Base-by-base conservation (phyloP, 2,329 filamentous ascomycete species). In the Aspergillus melleus region DNA sequence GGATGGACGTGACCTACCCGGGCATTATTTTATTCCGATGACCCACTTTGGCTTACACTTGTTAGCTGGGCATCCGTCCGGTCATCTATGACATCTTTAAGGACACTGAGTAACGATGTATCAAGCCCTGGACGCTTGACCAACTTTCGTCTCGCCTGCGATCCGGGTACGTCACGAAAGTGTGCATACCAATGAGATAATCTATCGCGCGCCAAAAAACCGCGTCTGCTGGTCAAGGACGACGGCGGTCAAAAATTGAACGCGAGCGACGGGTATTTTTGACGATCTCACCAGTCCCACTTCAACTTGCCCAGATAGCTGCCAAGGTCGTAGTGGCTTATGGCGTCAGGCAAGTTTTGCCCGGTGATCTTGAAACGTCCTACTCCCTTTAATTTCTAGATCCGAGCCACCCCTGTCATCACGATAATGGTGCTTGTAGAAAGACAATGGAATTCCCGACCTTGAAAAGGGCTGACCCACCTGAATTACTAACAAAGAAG, bases 301-400 rank as follows among this genome's bases (percentile, higher is more conserved):
- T 47, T 57, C 11, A 54, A 57, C 36, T 60, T 61, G 2, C 60
- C 60, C 49, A 55, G 57, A 22, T 26, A 59, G 12, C 39, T 39
- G 14, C 60, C 49, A 19, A 59, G 52, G 14, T 51, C 53, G 24
- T 59, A 50, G 56, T 47, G 44, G 9, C 2, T 47, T 12, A 32
- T 32, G 30, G 30, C 30, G 30, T 32, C 30, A 10, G 30, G 30
- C 30, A 32, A 32, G 8, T 32, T 32, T 50, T 22, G 22, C 22
- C 22, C 22, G 22, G 22, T 22, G 22, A 22, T 22, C 22, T 22
- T 22, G 22, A 22, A 22, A 22, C 22, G 22, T 22, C 22, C 22
- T 22, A 2, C 2, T 4, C 22, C 22, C 22, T 22, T 22, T 22
- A 22, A 22, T 22, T 22, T 22, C 22, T 22, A 4, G 22, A 22